Evolutionary conservation across 805 yeast species (phyloP).

Genomic region (Ogataea ganodermae): DNA sequence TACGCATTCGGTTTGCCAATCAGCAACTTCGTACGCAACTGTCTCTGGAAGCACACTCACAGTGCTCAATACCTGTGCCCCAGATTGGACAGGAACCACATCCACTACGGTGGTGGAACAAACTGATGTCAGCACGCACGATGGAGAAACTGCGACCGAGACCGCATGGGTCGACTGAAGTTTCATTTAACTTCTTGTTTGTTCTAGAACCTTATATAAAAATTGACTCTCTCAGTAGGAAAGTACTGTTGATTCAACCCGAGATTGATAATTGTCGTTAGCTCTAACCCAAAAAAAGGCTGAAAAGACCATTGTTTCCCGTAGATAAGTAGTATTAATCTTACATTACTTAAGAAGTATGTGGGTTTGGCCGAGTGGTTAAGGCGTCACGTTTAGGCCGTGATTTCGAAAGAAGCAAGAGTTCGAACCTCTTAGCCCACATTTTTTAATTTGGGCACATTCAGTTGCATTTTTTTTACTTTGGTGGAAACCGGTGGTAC

Average conservation of each 20-base stretch:
- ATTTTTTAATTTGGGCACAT: conserved; percentile 15
- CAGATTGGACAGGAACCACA: conserved; percentile 18
- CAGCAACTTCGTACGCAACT: conserved; percentile 7
- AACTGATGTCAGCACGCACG: conserved; percentile 8
- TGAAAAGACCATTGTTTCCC: no score
- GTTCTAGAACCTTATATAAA: not conserved
- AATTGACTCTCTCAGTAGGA: not conserved
- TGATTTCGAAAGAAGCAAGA: conserved; percentile 33
- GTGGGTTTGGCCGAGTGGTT: conserved; percentile 36
- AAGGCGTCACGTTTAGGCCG: conserved; percentile 36
- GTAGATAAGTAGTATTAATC: no score
- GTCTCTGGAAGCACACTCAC: conserved; percentile 10
- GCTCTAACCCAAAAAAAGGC: no score
- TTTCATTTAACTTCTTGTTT: not conserved
- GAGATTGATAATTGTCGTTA: not conserved
- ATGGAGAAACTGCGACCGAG: conserved; percentile 6
- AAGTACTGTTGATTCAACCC: not conserved
- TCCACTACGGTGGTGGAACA: conserved; percentile 2
- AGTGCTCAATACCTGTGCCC: conserved; percentile 22
- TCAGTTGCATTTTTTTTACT: not conserved
- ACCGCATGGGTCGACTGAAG: conserved; percentile 13
- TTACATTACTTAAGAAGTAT: no score
- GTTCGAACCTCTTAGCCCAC: conserved; percentile 35
- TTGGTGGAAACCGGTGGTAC: no score
- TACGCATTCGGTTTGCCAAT: conserved; percentile 7